These are phyloP conservation scores for Lentithecium fluviatile DNA, from an alignment of 495 filamentous ascomycete genomes.

Conservation along the genomic window DNA sequence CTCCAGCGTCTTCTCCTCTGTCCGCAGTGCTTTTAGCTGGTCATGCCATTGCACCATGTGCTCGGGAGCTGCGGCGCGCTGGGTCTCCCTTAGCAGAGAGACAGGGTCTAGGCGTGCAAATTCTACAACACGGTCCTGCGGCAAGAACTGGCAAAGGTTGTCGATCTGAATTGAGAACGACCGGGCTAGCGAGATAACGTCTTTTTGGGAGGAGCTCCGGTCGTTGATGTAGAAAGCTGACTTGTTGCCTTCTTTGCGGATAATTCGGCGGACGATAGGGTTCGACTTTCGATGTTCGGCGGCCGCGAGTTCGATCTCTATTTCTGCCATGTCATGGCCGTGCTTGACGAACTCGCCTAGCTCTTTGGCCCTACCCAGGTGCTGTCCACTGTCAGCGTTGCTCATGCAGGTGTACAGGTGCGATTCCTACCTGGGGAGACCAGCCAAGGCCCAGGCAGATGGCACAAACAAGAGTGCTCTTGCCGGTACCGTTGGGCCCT, in stretches of 20 bases:
- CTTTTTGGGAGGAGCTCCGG: slow-evolving; percentile 53
- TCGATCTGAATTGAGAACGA: slow-evolving; percentile 87
- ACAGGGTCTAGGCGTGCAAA: slow-evolving; percentile 82
- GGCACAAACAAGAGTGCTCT: slow-evolving; percentile 95
- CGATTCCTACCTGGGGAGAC: slow-evolving; percentile 57
- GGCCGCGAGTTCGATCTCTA: slow-evolving; percentile 84
- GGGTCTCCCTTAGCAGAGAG: slow-evolving; percentile 82
- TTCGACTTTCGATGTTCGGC: slow-evolving; percentile 55
- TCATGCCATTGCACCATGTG: slow-evolving; percentile 80
- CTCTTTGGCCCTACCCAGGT: slow-evolving; percentile 84
- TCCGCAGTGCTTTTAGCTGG: slow-evolving; percentile 66
- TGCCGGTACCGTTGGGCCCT: slow-evolving; percentile 95
- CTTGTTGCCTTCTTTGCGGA: slow-evolving; percentile 78
- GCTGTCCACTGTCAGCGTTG: slow-evolving; percentile 42
- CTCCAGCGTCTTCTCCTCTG: slow-evolving; percentile 65
- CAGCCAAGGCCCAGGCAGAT: slow-evolving; percentile 93
- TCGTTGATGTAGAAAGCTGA: slow-evolving; percentile 71
- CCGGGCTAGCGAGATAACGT: slow-evolving; percentile 62
- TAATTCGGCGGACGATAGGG: slow-evolving; percentile 68
- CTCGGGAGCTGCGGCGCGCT: slow-evolving; percentile 77
- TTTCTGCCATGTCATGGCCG: slow-evolving; percentile 68
- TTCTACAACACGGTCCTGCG: slow-evolving; percentile 93
- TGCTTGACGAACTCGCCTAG: slow-evolving; percentile 92
- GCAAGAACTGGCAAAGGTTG: slow-evolving; percentile 96
- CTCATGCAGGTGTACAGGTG: neutral